phyloP scores from a whole-genome alignment of 2,329 filamentous ascomycete species.

The Calycina marina region DNA sequence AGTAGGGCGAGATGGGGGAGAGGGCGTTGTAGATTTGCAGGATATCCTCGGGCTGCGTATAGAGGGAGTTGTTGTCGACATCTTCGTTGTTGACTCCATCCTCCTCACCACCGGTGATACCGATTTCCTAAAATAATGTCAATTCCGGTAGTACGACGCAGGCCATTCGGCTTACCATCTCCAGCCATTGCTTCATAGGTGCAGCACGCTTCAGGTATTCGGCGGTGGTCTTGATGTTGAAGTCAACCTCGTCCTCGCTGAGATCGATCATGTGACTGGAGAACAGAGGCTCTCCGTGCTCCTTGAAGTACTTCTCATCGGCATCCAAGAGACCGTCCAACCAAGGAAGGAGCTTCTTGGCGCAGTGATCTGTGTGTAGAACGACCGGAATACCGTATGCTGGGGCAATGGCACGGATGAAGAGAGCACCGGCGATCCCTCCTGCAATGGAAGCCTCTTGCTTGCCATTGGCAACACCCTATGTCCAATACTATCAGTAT shows the following conservation, averaged over 20 bases:
- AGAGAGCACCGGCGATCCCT: slow-evolving; percentile 79
- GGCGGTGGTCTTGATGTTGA: slow-evolving; percentile 84
- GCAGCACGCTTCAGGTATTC: slow-evolving; percentile 88
- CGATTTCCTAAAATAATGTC: slow-evolving; percentile 48
- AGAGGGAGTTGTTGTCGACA: slow-evolving; percentile 91
- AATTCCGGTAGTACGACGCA: too few relatives aligned
- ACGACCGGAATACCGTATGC: slow-evolving; percentile 81
- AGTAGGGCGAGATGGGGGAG: slow-evolving; percentile 78
- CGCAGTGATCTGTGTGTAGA: slow-evolving; percentile 96
- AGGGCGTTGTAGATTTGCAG: slow-evolving; percentile 81
- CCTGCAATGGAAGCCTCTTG: slow-evolving; percentile 84
- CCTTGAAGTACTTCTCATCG: slow-evolving; percentile 92
- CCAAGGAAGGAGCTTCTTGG: slow-evolving; percentile 98
- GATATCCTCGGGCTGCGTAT: slow-evolving; percentile 97
- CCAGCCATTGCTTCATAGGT: slow-evolving; percentile 97
- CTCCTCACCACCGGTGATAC: slow-evolving; percentile 94
- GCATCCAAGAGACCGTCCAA: slow-evolving; percentile 89
- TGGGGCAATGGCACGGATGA: slow-evolving; percentile 78
- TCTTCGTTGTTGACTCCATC: slow-evolving; percentile 98
- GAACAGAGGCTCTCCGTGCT: slow-evolving; percentile 83
- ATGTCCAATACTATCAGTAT: slow-evolving; percentile 7
- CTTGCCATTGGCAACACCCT: slow-evolving; percentile 66
- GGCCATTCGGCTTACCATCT: slow-evolving; percentile 87
- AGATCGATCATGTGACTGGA: slow-evolving; percentile 98
- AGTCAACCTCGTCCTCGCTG: slow-evolving; percentile 78